A percentile compares a stretch with the other conserved stretches of the same genome.
Evolutionary conservation across 306 rosid species (phyloP).

Genomic region (Vigna radiata): DNA sequence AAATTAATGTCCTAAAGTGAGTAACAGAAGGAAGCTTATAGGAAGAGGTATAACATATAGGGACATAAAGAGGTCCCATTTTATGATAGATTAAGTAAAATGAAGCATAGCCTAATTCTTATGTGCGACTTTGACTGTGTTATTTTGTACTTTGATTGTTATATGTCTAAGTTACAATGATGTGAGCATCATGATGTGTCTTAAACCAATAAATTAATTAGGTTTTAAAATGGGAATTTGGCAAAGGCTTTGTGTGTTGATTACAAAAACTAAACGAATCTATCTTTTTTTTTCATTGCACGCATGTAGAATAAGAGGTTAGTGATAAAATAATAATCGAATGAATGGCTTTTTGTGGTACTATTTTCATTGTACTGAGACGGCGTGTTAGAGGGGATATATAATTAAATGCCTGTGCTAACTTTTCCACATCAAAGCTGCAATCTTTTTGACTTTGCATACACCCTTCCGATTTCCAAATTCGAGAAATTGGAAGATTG

Average conservation of each 20-base stretch:
- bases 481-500: conserved; percentile 35
- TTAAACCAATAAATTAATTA: conserved; percentile 2
- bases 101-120: neutral
- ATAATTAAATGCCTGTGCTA: neutral
- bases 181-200: neutral
- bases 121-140: neutral
- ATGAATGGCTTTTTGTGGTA: neutral
- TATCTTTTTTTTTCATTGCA: neutral
- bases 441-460: conserved; percentile 39
- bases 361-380: neutral
- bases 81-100: neutral
- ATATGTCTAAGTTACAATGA: conserved; percentile 8
- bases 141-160: neutral
- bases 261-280: neutral
- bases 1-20: neutral
- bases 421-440: neutral
- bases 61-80: neutral
- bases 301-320: neutral
- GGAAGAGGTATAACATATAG: neutral
- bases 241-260: neutral
- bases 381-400: neutral
- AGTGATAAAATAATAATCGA: neutral
- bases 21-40: neutral
- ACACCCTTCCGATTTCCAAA: neutral
- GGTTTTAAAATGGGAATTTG: neutral